Conservation (phyloP, 1,284 basidiomycete genomes). For the Agaricales sp. region DNA sequence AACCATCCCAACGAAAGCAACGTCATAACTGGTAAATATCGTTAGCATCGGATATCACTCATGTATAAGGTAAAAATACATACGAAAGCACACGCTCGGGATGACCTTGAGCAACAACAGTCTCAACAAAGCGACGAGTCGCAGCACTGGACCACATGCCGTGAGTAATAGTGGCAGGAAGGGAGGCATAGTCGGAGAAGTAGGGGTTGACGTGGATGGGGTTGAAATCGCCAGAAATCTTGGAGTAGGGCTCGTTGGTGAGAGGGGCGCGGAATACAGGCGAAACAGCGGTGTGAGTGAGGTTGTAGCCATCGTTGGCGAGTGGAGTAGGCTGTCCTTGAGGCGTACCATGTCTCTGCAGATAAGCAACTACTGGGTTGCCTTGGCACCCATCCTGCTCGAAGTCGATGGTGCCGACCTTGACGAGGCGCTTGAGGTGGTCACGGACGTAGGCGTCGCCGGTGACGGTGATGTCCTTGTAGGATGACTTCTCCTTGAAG, state of each 20-base stretch:
- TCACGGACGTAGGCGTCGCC: constrained; percentile 84
- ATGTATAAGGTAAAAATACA: constrained; percentile 4
- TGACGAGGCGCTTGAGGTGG: constrained; percentile 77
- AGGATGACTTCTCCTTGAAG: constrained; percentile 88
- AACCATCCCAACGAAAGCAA: constrained; percentile 94
- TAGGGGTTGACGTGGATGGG: constrained; percentile 99
- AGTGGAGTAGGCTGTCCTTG: constrained; percentile 75
- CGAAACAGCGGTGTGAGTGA: constrained; percentile 48
- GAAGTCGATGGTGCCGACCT: constrained; percentile 85
- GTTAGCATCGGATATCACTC: constrained; percentile 10
- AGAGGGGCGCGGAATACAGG: constrained; percentile 69
- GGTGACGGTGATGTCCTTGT: constrained; percentile 71
- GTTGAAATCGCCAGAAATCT: constrained; percentile 94
- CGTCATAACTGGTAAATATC: constrained; percentile 58
- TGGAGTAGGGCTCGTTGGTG: constrained; percentile 93
- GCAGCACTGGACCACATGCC: constrained; percentile 97
- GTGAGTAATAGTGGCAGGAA: constrained; percentile 96
- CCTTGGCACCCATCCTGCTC: constrained; percentile 81
- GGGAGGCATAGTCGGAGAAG: constrained; percentile 88
- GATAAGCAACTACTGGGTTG: constrained; percentile 90
- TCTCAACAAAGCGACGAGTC: constrained; percentile 89
- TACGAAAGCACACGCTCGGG: constrained; percentile 84
- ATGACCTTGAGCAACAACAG: constrained; percentile 85
- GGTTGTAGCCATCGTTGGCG: constrained; percentile 77
- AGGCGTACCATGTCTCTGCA: constrained; percentile 80